Conservation (phyloP, 148 eudicot genomes). For the Vaccinium corymbosum region DNA sequence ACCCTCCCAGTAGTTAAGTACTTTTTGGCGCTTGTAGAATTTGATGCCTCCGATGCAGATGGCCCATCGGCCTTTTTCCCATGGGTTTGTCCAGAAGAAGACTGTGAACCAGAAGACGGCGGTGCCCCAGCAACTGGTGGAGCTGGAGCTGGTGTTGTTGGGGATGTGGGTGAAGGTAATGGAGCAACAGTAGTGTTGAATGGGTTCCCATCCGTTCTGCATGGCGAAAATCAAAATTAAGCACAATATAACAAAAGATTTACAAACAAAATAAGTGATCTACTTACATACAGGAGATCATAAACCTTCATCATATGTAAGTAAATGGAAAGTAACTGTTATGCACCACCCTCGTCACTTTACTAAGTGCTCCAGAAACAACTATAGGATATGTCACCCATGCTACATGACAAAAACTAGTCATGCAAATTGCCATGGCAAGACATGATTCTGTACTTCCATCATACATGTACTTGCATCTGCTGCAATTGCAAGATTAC, state of each 20-base stretch:
- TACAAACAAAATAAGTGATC: neutral
- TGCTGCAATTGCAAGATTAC: neutral
- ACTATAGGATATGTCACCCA: neutral
- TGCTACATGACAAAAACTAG: neutral
- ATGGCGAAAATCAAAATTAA: conserved; percentile 12
- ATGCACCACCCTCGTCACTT: neutral
- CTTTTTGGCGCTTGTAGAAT: conserved; percentile 38
- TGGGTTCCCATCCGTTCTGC: conserved; percentile 81
- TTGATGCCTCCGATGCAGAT: conserved; percentile 43
- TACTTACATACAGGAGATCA: neutral
- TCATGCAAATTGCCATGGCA: neutral
- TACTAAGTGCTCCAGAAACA: conserved; percentile 1
- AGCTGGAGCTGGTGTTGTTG: conserved; percentile 33
- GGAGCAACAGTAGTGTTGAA: conserved; percentile 58
- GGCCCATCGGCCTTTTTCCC: conserved; percentile 54
- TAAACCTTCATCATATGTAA: neutral
- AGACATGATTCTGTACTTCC: neutral
- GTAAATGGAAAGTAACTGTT: neutral
- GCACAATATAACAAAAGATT: neutral
- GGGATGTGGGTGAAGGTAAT: conserved; percentile 44
- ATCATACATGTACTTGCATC: neutral
- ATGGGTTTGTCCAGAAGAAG: conserved; percentile 45
- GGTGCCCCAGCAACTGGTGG: conserved; percentile 32
- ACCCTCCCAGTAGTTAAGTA: conserved; percentile 45
- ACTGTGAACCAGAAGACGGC: conserved; percentile 21